These are phyloP conservation scores for Parastagonospora nodorum DNA, from an alignment of 2,329 filamentous ascomycete species.

Conservation along the genomic window DNA sequence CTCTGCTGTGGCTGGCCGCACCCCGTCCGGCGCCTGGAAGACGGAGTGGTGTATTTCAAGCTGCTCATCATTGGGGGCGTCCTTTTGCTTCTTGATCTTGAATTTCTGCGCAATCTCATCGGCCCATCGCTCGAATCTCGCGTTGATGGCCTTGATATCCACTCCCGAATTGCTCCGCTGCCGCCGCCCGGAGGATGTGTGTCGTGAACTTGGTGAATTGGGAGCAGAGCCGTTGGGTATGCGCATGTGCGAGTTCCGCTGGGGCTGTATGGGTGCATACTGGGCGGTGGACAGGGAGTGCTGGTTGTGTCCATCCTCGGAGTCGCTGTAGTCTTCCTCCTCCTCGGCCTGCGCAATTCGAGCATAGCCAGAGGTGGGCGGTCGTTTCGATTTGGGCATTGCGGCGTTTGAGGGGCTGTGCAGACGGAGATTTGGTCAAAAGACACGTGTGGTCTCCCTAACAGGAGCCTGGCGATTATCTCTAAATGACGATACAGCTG, in stretches of 20 bases:
- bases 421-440: conserved; percentile 8
- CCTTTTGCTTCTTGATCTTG: conserved; percentile 80
- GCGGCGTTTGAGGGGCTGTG: not conserved
- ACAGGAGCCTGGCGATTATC: conserved; percentile 20
- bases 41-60: conserved; percentile 97
- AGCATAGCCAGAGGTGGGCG: conserved; percentile 56
- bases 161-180: conserved; percentile 82
- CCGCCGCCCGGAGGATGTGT: conserved; percentile 47
- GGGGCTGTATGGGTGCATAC: conserved; percentile 56
- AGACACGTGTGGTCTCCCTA: conserved; percentile 9
- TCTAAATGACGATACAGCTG: conserved; percentile 32
- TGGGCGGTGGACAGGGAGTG: conserved; percentile 44
- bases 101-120: conserved; percentile 98
- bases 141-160: conserved; percentile 98
- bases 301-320: conserved; percentile 48
- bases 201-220: conserved; percentile 38
- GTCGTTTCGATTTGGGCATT: conserved; percentile 44
- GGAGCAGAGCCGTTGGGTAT: conserved; percentile 41
- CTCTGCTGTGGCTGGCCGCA: conserved; percentile 79
- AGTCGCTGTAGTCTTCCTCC: conserved; percentile 51
- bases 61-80: conserved; percentile 75
- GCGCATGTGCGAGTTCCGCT: conserved; percentile 51
- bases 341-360: conserved; percentile 59
- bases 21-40: conserved; percentile 88
- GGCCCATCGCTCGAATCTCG: conserved; percentile 91